Percentiles rank a stretch among this genome's conserved stretches.
phyloP scores from a whole-genome alignment of 306 rosid species.

The Trichosanthes truncata region DNA sequence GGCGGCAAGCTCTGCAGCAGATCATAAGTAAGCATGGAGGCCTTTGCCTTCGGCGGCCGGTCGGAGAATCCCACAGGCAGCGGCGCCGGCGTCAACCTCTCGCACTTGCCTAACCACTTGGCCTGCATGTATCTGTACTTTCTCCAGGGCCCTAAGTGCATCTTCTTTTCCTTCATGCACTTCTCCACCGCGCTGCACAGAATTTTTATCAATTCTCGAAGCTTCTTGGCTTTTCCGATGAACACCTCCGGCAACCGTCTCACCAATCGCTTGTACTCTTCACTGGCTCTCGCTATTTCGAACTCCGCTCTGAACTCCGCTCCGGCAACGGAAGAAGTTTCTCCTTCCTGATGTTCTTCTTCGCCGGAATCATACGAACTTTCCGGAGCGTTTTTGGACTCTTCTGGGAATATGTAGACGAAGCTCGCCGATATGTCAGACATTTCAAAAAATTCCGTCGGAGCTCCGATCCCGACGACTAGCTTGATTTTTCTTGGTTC shows the following conservation, averaged over 20 bases:
- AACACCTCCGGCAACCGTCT: constrained; percentile 51
- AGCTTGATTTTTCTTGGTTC: background rate
- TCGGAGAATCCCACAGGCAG: constrained; percentile 14
- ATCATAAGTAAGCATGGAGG: constrained; percentile 75
- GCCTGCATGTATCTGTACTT: constrained; percentile 76
- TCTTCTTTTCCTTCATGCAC: constrained; percentile 82
- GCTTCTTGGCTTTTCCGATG: constrained; percentile 62
- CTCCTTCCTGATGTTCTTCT: constrained; percentile 1
- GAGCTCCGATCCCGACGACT: constrained; percentile 17
- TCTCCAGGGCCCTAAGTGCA: constrained; percentile 88
- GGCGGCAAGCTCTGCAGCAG: constrained; percentile 29
- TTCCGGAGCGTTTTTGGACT: constrained; percentile 18
- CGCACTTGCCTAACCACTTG: constrained; percentile 61
- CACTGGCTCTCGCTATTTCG: constrained; percentile 59
- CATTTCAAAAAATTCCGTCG: constrained; percentile 9
- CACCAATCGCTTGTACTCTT: constrained; percentile 48
- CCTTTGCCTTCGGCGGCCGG: constrained; percentile 32
- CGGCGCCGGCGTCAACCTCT: constrained; percentile 20
- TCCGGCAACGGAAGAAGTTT: constrained; percentile 11
- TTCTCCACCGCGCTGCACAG: constrained; percentile 63
- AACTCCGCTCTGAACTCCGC: constrained; percentile 68
- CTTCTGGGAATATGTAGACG: constrained; percentile 40
- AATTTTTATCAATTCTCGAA: constrained; percentile 39
- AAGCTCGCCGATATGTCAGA: constrained; percentile 20
- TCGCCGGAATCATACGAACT: constrained; percentile 30